Conservation (phyloP, 495 filamentous ascomycete species). For the Lasiosphaeriaceae sp. region DNA sequence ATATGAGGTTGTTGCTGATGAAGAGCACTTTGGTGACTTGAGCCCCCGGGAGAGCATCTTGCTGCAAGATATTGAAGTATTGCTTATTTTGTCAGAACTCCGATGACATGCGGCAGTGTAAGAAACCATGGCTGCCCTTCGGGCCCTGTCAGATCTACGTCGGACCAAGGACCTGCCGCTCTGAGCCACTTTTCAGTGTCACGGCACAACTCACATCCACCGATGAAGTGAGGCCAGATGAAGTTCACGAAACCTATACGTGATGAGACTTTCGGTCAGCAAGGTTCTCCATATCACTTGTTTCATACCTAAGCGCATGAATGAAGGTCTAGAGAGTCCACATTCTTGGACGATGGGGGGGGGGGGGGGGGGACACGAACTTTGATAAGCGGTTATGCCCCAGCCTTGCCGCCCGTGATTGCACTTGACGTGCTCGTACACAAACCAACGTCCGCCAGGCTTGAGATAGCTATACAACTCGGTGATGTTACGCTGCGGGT, state of each 20-base stretch:
- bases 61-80: background rate
- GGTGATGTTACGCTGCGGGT: conserved; percentile 51
- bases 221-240: conserved; percentile 52
- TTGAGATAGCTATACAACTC: conserved; percentile 61
- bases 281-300: background rate
- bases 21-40: too few relatives aligned
- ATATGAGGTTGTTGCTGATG: background rate
- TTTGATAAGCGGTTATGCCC: conserved; percentile 46
- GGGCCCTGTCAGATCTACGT: conserved; percentile 47
- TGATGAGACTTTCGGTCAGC: background rate
- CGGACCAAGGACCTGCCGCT: conserved; percentile 53
- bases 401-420: conserved; percentile 26
- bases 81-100: conserved; percentile 24
- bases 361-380: conserved; percentile 34
- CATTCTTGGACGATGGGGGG: background rate
- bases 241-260: conserved; percentile 37
- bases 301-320: background rate
- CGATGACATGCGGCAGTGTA: conserved; percentile 48
- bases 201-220: conserved; percentile 56
- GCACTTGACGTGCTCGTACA: conserved; percentile 65
- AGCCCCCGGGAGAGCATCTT: too few relatives aligned
- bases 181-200: conserved; percentile 51
- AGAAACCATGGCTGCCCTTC: conserved; percentile 44
- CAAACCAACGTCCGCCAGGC: conserved; percentile 63
- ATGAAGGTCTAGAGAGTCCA: background rate